Conservation (phyloP, 2,329 filamentous ascomycete genomes). For the Paramyrothecium sp. region DNA sequence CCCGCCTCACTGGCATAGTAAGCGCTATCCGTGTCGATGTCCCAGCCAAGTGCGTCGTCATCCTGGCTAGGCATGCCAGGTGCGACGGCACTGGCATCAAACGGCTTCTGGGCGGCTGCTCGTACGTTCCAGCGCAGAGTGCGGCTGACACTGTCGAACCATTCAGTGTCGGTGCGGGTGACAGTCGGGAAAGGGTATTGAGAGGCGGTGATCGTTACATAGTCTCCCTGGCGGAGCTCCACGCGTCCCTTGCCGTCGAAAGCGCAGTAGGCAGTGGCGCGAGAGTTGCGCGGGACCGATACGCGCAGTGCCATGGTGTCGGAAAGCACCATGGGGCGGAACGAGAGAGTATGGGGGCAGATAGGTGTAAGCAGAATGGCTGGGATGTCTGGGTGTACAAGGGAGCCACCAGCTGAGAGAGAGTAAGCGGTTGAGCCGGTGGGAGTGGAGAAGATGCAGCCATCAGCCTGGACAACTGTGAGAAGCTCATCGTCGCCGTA, state of each 20-base stretch:
- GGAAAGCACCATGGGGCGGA: constrained; percentile 95
- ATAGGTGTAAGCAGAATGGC: constrained; percentile 96
- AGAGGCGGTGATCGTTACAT: constrained; percentile 92
- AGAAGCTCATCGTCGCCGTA: constrained; percentile 94
- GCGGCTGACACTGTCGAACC: constrained; percentile 93
- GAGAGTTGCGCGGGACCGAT: constrained; percentile 77
- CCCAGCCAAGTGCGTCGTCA: constrained; percentile 69
- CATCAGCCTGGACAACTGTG: constrained; percentile 94
- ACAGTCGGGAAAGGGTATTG: constrained; percentile 98
- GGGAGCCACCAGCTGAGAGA: constrained; percentile 88
- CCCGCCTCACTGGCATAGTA: constrained; percentile 73
- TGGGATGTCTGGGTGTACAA: constrained; percentile 95
- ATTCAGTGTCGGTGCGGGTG: constrained; percentile 83
- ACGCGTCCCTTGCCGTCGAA: constrained; percentile 97
- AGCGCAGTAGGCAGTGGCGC: constrained; percentile 92
- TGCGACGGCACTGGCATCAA: constrained; percentile 52
- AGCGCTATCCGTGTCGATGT: constrained; percentile 87
- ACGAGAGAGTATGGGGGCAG: constrained; percentile 94
- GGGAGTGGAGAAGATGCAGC: constrained; percentile 95
- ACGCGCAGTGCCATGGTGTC: constrained; percentile 92
- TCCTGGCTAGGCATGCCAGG: constrained; percentile 37
- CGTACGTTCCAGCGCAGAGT: constrained; percentile 94
- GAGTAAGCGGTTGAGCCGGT: constrained; percentile 96
- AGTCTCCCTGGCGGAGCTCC: constrained; percentile 88
- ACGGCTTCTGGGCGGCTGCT: constrained; percentile 88